Evolutionary conservation across 179 eudicot species (phyloP).

Genomic region (Carnegiea gigantea): DNA sequence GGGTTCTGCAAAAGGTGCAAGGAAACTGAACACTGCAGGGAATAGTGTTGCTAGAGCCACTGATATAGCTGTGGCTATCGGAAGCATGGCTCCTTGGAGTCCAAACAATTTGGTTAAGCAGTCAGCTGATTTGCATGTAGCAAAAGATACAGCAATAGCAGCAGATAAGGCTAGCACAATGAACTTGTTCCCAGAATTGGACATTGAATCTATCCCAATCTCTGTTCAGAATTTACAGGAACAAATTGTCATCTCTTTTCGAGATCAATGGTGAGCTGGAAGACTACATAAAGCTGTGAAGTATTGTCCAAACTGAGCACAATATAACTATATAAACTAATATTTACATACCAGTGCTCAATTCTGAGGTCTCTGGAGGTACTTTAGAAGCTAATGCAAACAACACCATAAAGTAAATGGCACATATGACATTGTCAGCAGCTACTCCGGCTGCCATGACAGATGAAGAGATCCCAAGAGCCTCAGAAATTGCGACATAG

Average conservation of each 20-base stretch:
- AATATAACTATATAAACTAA: background rate
- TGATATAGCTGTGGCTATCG: constrained; percentile 55
- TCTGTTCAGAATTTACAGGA: constrained; percentile 32
- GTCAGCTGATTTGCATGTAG: constrained; percentile 54
- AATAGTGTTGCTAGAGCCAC: constrained; percentile 58
- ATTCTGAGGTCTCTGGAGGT: constrained; percentile 47
- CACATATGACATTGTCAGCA: constrained; percentile 89
- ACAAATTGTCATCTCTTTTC: background rate
- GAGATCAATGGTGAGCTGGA: background rate
- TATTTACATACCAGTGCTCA: constrained; percentile 41
- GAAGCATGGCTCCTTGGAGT: constrained; percentile 56
- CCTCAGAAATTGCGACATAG: constrained; percentile 72
- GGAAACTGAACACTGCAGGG: constrained; percentile 48
- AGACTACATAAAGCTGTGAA: background rate
- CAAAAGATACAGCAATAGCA: constrained; percentile 59
- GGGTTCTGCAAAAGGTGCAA: constrained; percentile 70
- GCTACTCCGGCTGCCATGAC: constrained; percentile 89
- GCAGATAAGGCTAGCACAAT: constrained; percentile 47
- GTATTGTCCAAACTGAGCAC: background rate
- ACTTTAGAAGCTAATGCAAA: constrained; percentile 75
- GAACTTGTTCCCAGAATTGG: constrained; percentile 33
- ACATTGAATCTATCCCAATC: constrained; percentile 15
- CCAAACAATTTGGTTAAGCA: constrained; percentile 30
- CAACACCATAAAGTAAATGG: constrained; percentile 63
- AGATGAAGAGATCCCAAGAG: constrained; percentile 70